phyloP scores from a whole-genome alignment of 202 grass and related monocot genomes.

The Setaria viridis region DNA sequence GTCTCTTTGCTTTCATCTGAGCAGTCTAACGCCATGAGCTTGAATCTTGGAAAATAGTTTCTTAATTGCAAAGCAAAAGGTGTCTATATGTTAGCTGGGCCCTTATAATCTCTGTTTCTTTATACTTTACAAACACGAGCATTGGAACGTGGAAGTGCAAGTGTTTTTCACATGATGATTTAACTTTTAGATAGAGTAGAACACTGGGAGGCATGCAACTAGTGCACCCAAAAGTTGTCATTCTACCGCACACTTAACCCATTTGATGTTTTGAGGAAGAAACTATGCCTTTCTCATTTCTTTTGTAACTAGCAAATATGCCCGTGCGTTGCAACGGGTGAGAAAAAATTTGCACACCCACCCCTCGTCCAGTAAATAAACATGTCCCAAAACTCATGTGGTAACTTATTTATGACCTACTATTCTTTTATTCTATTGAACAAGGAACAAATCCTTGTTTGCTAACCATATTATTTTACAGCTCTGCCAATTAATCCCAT shows the following conservation, averaged over 20 bases:
- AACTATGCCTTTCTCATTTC: not conserved
- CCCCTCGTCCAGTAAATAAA: too few relatives aligned
- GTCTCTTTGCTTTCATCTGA: not conserved
- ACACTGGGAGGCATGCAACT: not conserved
- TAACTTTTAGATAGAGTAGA: not conserved
- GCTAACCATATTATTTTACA: too few relatives aligned
- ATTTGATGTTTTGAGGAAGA: not conserved
- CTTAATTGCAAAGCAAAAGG: conserved; percentile 18
- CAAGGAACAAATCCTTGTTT: too few relatives aligned
- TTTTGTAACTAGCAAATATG: not conserved
- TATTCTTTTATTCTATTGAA: too few relatives aligned
- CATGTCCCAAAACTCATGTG: too few relatives aligned
- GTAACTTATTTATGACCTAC: too few relatives aligned
- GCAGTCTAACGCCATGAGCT: not conserved
- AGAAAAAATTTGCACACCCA: too few relatives aligned
- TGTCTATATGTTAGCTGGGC: not conserved
- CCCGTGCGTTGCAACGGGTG: too few relatives aligned
- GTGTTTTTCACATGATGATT: not conserved
- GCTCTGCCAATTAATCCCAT: too few relatives aligned
- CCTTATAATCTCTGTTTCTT: conserved; percentile 21
- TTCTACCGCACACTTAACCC: conserved; percentile 2
- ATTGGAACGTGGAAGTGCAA: not conserved
- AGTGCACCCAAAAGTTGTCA: not conserved
- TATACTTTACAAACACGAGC: not conserved
- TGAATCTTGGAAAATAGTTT: not conserved